Percentiles rank a stretch among this genome's conserved stretches.
These are phyloP conservation scores for Monosporascus sp. DNA, from an alignment of 2,329 filamentous ascomycete species.

Conservation along the genomic window DNA sequence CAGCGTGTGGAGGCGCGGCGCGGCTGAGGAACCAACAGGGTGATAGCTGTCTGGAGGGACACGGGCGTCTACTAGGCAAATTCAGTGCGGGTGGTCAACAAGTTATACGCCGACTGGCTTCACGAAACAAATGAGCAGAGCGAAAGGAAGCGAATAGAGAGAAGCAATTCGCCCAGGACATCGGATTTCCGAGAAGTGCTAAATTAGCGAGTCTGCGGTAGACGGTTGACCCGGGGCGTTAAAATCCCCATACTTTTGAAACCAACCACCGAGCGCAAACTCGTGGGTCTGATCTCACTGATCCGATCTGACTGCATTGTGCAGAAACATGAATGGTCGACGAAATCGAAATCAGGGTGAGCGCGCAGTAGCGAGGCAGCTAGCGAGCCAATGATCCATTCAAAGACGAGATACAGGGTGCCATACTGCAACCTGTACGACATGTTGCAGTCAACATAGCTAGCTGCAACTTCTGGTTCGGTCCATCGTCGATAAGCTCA, in stretches of 20 bases:
- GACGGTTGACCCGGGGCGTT: too few relatives aligned
- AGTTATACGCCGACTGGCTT: too few relatives aligned
- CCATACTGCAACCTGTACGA: conserved; percentile 5
- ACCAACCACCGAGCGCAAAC: not conserved
- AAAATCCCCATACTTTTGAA: not conserved
- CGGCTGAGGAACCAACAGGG: not conserved
- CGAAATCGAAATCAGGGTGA: conserved; percentile 9
- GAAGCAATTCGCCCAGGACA: not conserved
- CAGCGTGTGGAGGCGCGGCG: not conserved
- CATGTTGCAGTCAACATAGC: not conserved
- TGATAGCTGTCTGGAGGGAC: not conserved
- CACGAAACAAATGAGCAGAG: too few relatives aligned
- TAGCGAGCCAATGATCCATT: not conserved
- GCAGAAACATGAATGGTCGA: conserved; percentile 5
- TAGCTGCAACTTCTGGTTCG: not conserved
- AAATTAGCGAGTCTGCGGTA: too few relatives aligned
- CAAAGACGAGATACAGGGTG: conserved; percentile 1
- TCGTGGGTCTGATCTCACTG: not conserved
- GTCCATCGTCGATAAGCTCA: too few relatives aligned
- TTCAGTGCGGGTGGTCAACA: too few relatives aligned
- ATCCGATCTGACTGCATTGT: not conserved
- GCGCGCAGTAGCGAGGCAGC: conserved; percentile 13
- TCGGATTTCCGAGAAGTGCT: not conserved
- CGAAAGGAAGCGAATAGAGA: too few relatives aligned
- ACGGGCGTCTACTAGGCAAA: not conserved